Conservation (phyloP, 192 early-diverging fungal genomes). For the Podila clonocystis region DNA sequence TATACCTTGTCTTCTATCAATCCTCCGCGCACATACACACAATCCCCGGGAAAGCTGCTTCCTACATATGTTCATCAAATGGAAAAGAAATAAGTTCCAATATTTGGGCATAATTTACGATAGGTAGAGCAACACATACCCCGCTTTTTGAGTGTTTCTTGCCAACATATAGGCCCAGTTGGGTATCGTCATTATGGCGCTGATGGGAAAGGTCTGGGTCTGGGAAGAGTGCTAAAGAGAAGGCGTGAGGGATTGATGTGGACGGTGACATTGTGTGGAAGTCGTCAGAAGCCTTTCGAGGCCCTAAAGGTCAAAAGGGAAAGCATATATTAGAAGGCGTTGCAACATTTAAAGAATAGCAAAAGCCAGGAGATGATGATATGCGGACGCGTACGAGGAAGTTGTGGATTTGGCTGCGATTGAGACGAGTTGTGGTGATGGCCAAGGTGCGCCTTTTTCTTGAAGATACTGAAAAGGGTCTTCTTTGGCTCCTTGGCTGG, state of each 20-base stretch:
- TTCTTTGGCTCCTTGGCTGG: constrained; percentile 41
- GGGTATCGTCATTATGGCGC: constrained; percentile 20
- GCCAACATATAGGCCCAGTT: constrained; percentile 22
- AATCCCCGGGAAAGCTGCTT: background rate
- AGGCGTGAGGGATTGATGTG: constrained; percentile 8
- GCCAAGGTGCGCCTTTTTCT: constrained; percentile 14
- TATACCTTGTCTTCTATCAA: no score
- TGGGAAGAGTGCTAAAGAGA: constrained; percentile 20
- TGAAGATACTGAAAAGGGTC: constrained; percentile 26
- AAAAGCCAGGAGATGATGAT: background rate
- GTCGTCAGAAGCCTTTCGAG: constrained; percentile 34
- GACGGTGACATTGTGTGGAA: background rate
- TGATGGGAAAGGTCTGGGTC: constrained; percentile 23
- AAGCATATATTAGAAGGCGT: background rate
- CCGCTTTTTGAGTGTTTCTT: background rate
- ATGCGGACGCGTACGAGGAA: constrained; percentile 3
- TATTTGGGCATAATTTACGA: background rate
- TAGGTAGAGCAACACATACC: background rate
- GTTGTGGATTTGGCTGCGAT: background rate
- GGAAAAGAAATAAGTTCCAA: background rate
- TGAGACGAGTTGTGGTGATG: constrained; percentile 15
- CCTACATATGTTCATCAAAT: background rate
- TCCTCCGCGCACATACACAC: background rate
- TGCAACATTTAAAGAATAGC: no score
- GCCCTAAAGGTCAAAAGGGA: constrained; percentile 1